These are phyloP conservation scores for Brassica nigra DNA, from an alignment of 345 rosid genomes.

Conservation along the genomic window DNA sequence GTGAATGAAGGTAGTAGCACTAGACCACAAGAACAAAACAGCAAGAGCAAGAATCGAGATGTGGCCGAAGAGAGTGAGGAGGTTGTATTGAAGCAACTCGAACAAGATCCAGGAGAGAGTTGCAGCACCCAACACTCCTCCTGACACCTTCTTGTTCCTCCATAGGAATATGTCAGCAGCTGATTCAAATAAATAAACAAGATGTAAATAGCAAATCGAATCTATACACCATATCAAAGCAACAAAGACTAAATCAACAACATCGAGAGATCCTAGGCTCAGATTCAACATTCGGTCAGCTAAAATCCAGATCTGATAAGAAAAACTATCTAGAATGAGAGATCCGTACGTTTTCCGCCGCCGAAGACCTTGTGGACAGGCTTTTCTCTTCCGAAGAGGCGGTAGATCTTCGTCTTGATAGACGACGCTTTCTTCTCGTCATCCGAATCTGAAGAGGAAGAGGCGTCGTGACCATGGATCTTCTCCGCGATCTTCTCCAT, in stretches of 20 bases:
- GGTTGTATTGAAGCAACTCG: conserved; percentile 74
- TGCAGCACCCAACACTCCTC: conserved; percentile 75
- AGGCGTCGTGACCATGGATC: conserved; percentile 46
- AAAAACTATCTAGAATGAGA: background rate
- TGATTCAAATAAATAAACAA: conserved; percentile 16
- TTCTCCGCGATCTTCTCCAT: conserved; percentile 47
- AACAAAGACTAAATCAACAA: conserved; percentile 1
- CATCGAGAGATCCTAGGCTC: background rate
- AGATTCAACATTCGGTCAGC: background rate
- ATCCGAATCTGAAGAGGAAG: conserved; percentile 45
- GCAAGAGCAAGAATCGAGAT: conserved; percentile 69
- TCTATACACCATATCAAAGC: background rate
- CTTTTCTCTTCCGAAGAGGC: conserved; percentile 76
- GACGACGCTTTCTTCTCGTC: conserved; percentile 38
- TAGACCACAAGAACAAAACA: conserved; percentile 84
- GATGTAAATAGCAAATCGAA: background rate
- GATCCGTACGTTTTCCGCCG: conserved; percentile 50
- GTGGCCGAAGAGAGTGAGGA: conserved; percentile 85
- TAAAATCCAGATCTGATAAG: conserved; percentile 33
- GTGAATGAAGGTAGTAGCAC: conserved; percentile 76
- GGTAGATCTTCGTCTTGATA: conserved; percentile 49
- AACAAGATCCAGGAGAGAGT: conserved; percentile 78
- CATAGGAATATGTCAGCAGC: conserved; percentile 91
- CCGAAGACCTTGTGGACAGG: conserved; percentile 45
- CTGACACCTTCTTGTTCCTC: conserved; percentile 97